phyloP scores from a whole-genome alignment of 2,329 filamentous ascomycete species.

The Aspergillus viridinutans region DNA sequence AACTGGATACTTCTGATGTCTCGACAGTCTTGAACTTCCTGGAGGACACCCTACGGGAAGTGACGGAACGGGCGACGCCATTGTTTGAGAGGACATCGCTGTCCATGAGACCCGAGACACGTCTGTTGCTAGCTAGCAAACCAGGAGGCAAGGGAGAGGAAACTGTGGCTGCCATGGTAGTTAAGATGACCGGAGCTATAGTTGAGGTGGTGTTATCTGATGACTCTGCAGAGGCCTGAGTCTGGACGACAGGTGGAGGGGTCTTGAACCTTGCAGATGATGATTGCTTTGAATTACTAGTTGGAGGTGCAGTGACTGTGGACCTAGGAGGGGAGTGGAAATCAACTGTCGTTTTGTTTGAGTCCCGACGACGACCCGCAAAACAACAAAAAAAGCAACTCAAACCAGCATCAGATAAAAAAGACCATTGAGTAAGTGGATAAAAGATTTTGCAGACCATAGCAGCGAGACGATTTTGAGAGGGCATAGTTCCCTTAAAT shows the following conservation, averaged over 20 bases:
- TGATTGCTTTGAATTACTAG: slow-evolving; percentile 5
- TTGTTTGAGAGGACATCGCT: slow-evolving; percentile 6
- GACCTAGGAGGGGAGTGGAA: slow-evolving; percentile 3
- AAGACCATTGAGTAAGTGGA: not conserved
- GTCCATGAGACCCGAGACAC: slow-evolving; percentile 2
- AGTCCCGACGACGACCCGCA: slow-evolving; percentile 5
- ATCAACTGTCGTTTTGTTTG: slow-evolving; percentile 4
- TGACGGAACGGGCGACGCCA: slow-evolving; percentile 6
- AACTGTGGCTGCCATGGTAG: not conserved
- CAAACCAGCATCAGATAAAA: slow-evolving; percentile 7
- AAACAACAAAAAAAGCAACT: slow-evolving; percentile 5
- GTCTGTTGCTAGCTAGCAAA: not conserved
- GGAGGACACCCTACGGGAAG: slow-evolving; percentile 3
- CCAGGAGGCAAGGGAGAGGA: slow-evolving; percentile 4
- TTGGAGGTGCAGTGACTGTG: slow-evolving; percentile 1
- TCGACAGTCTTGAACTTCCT: not conserved
- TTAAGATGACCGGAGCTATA: not conserved
- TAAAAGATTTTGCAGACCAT: not conserved
- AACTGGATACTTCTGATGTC: not conserved
- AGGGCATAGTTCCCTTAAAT: not conserved
- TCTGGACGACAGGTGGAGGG: not conserved
- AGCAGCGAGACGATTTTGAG: not conserved
- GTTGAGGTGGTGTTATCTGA: not conserved
- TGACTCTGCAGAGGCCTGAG: not conserved
- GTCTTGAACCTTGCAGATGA: not conserved